phyloP scores from a whole-genome alignment of 2,329 filamentous ascomycete species.

The Xylariaceae sp. region DNA sequence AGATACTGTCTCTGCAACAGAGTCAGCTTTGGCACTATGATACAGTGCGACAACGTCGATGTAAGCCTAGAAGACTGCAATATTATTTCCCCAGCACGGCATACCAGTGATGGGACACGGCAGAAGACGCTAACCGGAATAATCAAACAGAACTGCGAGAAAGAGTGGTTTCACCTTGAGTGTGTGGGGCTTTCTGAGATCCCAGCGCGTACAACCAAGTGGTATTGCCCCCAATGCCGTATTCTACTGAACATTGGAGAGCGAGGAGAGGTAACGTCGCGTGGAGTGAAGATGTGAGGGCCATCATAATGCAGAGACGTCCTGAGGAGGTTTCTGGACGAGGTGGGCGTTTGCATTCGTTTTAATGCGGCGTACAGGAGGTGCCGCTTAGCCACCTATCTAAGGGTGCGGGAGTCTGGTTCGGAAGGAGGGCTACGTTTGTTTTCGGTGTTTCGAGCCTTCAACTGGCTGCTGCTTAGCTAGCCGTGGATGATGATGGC shows the following conservation, averaged over 20 bases:
- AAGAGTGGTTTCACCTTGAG: slow-evolving; percentile 84
- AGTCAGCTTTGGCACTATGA: slow-evolving; percentile 83
- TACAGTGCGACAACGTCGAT: slow-evolving; percentile 79
- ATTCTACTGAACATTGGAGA: slow-evolving; percentile 66
- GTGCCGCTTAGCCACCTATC: not conserved
- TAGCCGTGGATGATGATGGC: not conserved
- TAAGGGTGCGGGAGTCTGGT: not conserved
- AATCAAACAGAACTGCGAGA: slow-evolving; percentile 66
- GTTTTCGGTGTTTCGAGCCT: not conserved
- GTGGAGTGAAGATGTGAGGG: slow-evolving; percentile 56
- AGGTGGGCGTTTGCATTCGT: not conserved
- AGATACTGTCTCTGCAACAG: slow-evolving; percentile 80
- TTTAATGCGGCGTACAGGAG: not conserved
- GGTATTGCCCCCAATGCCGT: slow-evolving; percentile 83
- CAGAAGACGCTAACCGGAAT: slow-evolving; percentile 34
- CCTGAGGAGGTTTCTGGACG: not conserved
- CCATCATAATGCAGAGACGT: not conserved
- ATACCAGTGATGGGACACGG: slow-evolving; percentile 12
- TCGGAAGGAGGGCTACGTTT: not conserved
- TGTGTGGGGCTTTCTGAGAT: slow-evolving; percentile 74
- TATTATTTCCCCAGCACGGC: slow-evolving; percentile 24
- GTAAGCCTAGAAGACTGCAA: slow-evolving; percentile 54
- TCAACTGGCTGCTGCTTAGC: not conserved
- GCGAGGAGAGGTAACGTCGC: slow-evolving; percentile 66
- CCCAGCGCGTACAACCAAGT: slow-evolving; percentile 76